Percentiles rank a stretch among this genome's conserved stretches.
phyloP scores from a whole-genome alignment of 352 stramenopile species.

The Phytophthora fragariaefolia region DNA sequence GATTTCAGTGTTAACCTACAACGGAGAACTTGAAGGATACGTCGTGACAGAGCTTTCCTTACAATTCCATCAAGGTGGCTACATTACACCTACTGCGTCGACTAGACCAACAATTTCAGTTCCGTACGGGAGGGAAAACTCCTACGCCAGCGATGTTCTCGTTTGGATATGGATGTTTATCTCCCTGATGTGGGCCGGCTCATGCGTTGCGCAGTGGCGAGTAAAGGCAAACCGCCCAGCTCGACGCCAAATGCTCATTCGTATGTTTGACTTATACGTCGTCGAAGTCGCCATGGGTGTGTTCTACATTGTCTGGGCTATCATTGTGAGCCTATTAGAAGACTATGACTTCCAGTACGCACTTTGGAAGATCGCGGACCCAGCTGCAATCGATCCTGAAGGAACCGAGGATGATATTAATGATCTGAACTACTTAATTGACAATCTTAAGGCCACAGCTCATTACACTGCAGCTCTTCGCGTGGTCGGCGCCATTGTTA shows the following conservation, averaged over 20 bases:
- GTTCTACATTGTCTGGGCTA: constrained; percentile 55
- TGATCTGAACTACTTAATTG: constrained; percentile 39
- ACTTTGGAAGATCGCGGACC: constrained; percentile 18
- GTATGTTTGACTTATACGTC: constrained; percentile 14
- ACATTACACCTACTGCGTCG: constrained; percentile 28
- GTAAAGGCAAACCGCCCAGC: constrained; percentile 13
- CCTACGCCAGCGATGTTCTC: constrained; percentile 20
- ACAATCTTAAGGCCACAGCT: constrained; percentile 44
- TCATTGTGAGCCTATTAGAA: constrained; percentile 42
- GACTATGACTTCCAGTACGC: constrained; percentile 42
- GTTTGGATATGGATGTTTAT: constrained; percentile 24
- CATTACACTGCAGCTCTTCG: constrained; percentile 38
- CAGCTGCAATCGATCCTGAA: not conserved
- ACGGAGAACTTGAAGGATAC: constrained; percentile 52
- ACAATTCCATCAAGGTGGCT: constrained; percentile 42
- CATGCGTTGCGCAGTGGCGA: constrained; percentile 13
- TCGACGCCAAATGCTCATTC: constrained; percentile 5
- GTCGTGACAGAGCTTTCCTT: constrained; percentile 38
- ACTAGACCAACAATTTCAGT: constrained; percentile 33
- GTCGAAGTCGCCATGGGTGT: constrained; percentile 18
- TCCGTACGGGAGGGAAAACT: constrained; percentile 29
- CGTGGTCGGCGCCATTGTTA: constrained; percentile 37
- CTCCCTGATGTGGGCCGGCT: constrained; percentile 11
- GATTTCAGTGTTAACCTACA: constrained; percentile 51
- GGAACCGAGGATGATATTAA: constrained; percentile 18